A percentile compares a stretch with the other conserved stretches of the same genome.
phyloP scores from a whole-genome alignment of 2,329 filamentous ascomycete genomes.

The Pseudogymnoascus sp. region DNA sequence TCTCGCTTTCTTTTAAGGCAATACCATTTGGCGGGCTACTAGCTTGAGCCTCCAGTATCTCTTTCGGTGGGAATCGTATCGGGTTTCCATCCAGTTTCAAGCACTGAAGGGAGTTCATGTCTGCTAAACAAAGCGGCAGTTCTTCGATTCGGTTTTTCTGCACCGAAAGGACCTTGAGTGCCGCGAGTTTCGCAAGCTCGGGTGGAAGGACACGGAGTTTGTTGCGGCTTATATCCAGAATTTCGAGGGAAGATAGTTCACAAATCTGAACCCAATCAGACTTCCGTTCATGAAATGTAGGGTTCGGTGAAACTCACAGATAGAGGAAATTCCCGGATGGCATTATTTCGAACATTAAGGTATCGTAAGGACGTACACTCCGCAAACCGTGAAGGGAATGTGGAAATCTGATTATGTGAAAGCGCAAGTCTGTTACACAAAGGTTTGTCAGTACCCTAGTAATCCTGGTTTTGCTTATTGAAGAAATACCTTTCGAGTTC shows the following conservation, averaged over 20 bases:
- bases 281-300: background rate
- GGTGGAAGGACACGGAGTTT: constrained; percentile 70
- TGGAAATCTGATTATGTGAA: constrained; percentile 68
- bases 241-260: constrained; percentile 78
- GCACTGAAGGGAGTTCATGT: constrained; percentile 83
- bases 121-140: constrained; percentile 73
- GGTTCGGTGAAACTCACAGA: constrained; percentile 40
- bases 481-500: constrained; percentile 28
- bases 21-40: constrained; percentile 49
- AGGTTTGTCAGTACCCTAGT: constrained; percentile 25
- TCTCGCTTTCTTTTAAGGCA: constrained; percentile 53
- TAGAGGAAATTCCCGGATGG: constrained; percentile 59
- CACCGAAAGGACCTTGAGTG: constrained; percentile 80
- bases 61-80: constrained; percentile 68
- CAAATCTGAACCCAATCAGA: constrained; percentile 54
- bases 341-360: constrained; percentile 71
- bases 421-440: constrained; percentile 55
- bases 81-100: constrained; percentile 87
- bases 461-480: constrained; percentile 12
- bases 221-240: constrained; percentile 86
- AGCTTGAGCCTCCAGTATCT: constrained; percentile 54
- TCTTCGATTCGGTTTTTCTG: constrained; percentile 81
- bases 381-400: constrained; percentile 62
- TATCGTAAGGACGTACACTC: constrained; percentile 74
- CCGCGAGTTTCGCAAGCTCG: constrained; percentile 72